phyloP scores from a whole-genome alignment of 2,329 filamentous ascomycete species.

The Apiospora malaysiana region DNA sequence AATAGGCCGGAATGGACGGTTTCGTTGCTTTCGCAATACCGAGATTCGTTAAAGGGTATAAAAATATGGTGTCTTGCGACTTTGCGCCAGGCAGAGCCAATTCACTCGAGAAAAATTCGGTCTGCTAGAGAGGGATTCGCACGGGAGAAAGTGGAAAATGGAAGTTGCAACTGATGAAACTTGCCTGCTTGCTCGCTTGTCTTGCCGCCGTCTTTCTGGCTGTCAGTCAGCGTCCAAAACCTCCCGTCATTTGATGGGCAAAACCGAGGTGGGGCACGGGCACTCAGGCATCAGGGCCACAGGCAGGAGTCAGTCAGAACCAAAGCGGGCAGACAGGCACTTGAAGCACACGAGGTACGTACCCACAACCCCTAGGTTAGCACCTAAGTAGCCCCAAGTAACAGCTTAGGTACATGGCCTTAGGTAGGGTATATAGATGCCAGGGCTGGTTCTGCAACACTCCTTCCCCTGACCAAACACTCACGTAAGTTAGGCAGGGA shows the following conservation, averaged over 20 bases:
- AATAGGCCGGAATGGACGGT: neutral
- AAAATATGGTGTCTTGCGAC: slow-evolving; percentile 21
- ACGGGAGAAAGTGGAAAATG: slow-evolving; percentile 19
- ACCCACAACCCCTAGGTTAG: neutral
- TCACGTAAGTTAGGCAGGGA: no score
- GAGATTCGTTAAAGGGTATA: slow-evolving; percentile 2
- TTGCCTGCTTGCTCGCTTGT: no score
- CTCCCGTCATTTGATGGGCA: neutral
- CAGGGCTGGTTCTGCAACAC: no score
- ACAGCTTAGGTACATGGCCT: no score
- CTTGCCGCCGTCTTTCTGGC: neutral
- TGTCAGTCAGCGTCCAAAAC: neutral
- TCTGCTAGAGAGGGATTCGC: slow-evolving; percentile 17
- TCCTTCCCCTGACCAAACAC: no score
- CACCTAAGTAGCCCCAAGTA: no score
- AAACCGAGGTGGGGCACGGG: neutral
- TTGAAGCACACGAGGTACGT: neutral
- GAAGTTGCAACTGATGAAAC: slow-evolving; percentile 18
- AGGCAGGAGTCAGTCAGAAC: no score
- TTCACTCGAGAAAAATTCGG: slow-evolving; percentile 15
- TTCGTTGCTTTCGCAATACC: slow-evolving; percentile 9
- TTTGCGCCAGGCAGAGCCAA: slow-evolving; percentile 34
- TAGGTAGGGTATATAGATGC: no score
- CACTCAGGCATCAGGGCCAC: neutral
- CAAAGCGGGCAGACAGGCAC: no score